Conservation (phyloP, 75 land plant genomes). For the Picea sitchensis region DNA sequence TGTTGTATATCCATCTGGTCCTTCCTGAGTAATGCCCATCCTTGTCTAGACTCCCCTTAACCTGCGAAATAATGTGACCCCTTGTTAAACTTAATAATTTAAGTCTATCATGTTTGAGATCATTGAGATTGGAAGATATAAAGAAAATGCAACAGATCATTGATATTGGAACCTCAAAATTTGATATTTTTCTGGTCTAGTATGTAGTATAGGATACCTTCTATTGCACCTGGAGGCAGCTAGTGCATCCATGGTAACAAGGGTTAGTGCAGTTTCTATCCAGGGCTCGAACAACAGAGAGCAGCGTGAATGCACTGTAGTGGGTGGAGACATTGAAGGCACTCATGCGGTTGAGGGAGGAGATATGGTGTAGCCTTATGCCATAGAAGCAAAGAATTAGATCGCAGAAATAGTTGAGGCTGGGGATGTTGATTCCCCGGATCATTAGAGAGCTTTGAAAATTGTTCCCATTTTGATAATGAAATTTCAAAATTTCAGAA, state of each 20-base stretch:
- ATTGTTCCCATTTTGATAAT: not conserved
- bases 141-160: no score
- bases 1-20: no score
- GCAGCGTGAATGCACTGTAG: no score
- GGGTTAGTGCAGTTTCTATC: conserved; percentile 52
- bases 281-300: conserved; percentile 2
- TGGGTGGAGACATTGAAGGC: conserved; percentile 31
- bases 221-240: conserved; percentile 44
- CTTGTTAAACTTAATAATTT: no score
- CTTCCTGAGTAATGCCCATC: no score
- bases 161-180: no score
- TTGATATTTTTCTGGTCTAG: no score
- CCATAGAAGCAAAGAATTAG: conserved; percentile 69
- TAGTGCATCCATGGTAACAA: conserved; percentile 17
- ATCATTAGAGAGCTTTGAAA: conserved; percentile 43
- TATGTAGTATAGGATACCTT: conserved; percentile 30
- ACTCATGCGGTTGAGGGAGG: conserved; percentile 49
- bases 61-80: no score
- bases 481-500: no score
- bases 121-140: no score
- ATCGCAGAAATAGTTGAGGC: conserved; percentile 20
- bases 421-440: conserved; percentile 46
- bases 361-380: conserved; percentile 54
- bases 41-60: no score
- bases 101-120: no score